Evolutionary conservation across 441 rosid genomes (phyloP), one percentile per base, ranked within the genome.

Genomic region (Croton setiger): DNA sequence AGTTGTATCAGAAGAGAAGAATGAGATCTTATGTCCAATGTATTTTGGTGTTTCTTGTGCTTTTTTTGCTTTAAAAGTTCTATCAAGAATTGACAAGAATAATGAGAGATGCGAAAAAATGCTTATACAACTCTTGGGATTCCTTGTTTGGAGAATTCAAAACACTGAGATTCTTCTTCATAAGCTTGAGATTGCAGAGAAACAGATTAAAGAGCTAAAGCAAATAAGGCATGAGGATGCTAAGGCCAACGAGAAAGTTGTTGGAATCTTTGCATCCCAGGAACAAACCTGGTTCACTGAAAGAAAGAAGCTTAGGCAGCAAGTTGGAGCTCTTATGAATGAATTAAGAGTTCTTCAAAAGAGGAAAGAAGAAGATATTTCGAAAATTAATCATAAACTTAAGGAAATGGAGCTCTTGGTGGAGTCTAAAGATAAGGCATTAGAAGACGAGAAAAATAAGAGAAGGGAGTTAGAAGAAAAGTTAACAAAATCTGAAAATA

Each of bases 181-280:
- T 59, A 81, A 83, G 78, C 85, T 91, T 13, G 83, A 84, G 78
- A 73, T 57, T 27, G 86, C 87, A 33, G 84, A 83, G 70, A 75
- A 71, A 59, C 88, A 83, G 82, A 85, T 88, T 27, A 78, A 68
- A 57, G 88, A 78, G 80, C 62, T 91, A 65, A 87, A 84, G 86
- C 83, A 85, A 76, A 67, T 77, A 63, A 84, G 97, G 68, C 84
- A 64, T 0, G 95, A 87, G 79, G 97, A 89, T 61, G 97, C 93
- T 2, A 90, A 78, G 75, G 98, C 98, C 6, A 94, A 91, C 48
- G 98, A 94, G 88, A 94, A 90, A 70, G 97, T 88, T 65, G 96
- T 90, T 35, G 68, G 96, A 56, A 91, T 94, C 55, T 82, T 85
- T 74, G 96, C 97, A 5, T 83, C 88, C 3, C 96, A 87, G 47